Evolutionary conservation across 2,329 filamentous ascomycete genomes (phyloP).

Genomic region (Pestalotiopsis sp.): DNA sequence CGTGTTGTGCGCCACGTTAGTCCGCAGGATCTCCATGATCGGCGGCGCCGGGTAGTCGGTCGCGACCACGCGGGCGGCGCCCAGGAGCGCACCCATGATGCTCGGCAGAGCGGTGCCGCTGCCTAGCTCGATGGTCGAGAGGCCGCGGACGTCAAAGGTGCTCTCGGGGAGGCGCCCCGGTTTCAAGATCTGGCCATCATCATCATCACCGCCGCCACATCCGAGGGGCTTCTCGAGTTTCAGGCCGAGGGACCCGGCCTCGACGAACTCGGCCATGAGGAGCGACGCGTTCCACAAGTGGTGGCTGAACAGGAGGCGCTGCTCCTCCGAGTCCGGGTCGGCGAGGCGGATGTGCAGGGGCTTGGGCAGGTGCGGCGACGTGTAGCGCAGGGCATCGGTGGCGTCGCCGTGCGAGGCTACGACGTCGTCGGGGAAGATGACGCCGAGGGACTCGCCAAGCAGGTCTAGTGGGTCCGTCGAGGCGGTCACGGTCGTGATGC

Average conservation of each 20-base stretch:
- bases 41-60: slow-evolving; percentile 68
- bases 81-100: slow-evolving; percentile 47
- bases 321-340: slow-evolving; percentile 50
- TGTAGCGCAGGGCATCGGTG: slow-evolving; percentile 59
- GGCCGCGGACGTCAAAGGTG: slow-evolving; percentile 48
- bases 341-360: slow-evolving; percentile 45
- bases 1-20: slow-evolving; percentile 58
- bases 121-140: slow-evolving; percentile 63
- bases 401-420: slow-evolving; percentile 66
- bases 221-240: not conserved
- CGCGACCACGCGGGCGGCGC: slow-evolving; percentile 52
- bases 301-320: slow-evolving; percentile 66
- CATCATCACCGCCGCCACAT: not conserved
- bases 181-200: not conserved
- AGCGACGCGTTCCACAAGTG: slow-evolving; percentile 71
- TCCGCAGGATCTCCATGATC: slow-evolving; percentile 57
- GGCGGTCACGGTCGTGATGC: slow-evolving; percentile 40
- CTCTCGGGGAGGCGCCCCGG: not conserved
- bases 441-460: slow-evolving; percentile 57
- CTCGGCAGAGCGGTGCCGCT: slow-evolving; percentile 61
- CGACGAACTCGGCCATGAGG: slow-evolving; percentile 55
- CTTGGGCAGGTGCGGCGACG: slow-evolving; percentile 48
- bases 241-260: slow-evolving; percentile 42
- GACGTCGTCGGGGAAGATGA: slow-evolving; percentile 69
- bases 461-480: slow-evolving; percentile 56